phyloP scores from a whole-genome alignment of 2,329 filamentous ascomycete species.

The Grosmannia clavigera region DNA sequence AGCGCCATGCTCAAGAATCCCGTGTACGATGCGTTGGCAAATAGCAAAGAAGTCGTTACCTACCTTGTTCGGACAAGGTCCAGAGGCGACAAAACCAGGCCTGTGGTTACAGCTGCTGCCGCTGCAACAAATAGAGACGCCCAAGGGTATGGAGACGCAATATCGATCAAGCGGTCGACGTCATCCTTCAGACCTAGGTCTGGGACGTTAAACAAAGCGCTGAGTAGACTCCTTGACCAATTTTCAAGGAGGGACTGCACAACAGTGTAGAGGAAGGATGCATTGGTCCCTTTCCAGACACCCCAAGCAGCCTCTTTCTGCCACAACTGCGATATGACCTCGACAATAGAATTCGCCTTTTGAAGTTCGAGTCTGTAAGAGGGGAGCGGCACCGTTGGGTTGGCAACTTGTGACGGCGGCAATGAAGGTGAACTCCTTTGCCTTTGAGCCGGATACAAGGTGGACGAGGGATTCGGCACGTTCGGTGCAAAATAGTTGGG shows the following conservation, averaged over 20 bases:
- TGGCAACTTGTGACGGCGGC: neutral
- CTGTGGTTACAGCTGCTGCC: slow-evolving; percentile 55
- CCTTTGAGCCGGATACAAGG: slow-evolving; percentile 21
- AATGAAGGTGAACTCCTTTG: neutral
- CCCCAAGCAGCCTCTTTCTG: slow-evolving; percentile 80
- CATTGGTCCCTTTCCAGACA: slow-evolving; percentile 88
- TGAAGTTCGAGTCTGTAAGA: slow-evolving; percentile 58
- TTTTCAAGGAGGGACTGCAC: slow-evolving; percentile 79
- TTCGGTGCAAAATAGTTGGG: slow-evolving; percentile 72
- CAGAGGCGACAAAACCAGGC: slow-evolving; percentile 71
- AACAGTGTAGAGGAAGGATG: slow-evolving; percentile 82
- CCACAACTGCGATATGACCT: slow-evolving; percentile 82
- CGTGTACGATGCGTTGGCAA: neutral
- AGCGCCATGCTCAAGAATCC: neutral
- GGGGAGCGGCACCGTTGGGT: neutral
- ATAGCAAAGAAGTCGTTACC: slow-evolving; percentile 18
- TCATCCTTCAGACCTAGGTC: slow-evolving; percentile 68
- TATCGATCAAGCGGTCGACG: slow-evolving; percentile 59
- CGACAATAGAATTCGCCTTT: slow-evolving; percentile 67
- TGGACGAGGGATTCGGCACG: slow-evolving; percentile 40
- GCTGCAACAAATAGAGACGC: slow-evolving; percentile 64
- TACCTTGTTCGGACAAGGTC: slow-evolving; percentile 74
- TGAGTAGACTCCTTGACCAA: slow-evolving; percentile 83
- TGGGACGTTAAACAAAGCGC: slow-evolving; percentile 79
- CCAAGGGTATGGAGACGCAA: slow-evolving; percentile 70